Conservation (phyloP, 306 rosid species). For the Fragaria ananassa region DNA sequence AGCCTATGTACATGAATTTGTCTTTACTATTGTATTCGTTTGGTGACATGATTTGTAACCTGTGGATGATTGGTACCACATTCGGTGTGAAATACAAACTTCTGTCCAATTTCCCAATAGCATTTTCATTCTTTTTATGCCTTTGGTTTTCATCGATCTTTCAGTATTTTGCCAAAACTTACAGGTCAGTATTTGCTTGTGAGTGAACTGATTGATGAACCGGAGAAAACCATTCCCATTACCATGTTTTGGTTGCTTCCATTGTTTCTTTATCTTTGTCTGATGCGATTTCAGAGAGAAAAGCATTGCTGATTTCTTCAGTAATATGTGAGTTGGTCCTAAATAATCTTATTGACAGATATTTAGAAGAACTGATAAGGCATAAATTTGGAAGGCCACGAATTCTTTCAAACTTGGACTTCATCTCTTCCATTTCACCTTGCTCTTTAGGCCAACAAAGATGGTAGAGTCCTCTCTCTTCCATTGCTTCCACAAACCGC, state of each 20-base stretch:
- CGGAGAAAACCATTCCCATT: background rate
- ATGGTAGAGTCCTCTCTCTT: slow-evolving; percentile 75
- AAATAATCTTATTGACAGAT: too few species aligned
- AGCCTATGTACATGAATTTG: slow-evolving; percentile 25
- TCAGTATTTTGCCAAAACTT: background rate
- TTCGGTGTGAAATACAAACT: slow-evolving; percentile 27
- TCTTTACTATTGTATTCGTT: slow-evolving; percentile 18
- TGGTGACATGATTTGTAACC: slow-evolving; percentile 26
- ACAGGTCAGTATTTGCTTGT: background rate
- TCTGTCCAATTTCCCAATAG: background rate
- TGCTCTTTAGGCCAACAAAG: slow-evolving; percentile 73
- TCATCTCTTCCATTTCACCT: slow-evolving; percentile 56
- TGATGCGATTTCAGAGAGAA: too few species aligned
- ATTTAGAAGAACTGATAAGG: too few species aligned
- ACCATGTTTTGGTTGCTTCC: background rate
- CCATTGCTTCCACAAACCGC: slow-evolving; percentile 89
- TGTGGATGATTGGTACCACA: slow-evolving; percentile 27
- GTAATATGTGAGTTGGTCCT: too few species aligned
- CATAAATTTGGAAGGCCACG: slow-evolving; percentile 54
- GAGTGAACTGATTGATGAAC: background rate
- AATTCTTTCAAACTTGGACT: slow-evolving; percentile 62
- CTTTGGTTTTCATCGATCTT: background rate
- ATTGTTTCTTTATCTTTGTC: background rate
- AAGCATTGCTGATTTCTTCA: too few species aligned
- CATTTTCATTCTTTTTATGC: background rate